These are phyloP conservation scores for Thermoascus crustaceus DNA, from an alignment of 2,329 filamentous ascomycete genomes.

Conservation along the genomic window DNA sequence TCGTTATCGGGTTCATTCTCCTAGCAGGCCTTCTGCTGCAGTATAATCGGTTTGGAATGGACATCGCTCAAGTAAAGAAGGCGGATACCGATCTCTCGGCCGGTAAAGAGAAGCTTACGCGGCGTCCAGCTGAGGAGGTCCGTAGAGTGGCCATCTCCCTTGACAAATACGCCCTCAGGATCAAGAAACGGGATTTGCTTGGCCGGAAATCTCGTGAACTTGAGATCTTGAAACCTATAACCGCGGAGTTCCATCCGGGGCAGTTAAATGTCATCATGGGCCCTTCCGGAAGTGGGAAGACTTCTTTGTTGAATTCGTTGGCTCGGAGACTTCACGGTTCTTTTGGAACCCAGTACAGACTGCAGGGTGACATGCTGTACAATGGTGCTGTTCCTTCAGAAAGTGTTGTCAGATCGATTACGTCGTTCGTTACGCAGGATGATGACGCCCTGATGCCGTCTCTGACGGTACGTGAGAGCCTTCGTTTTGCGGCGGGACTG, in stretches of 20 bases:
- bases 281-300: slow-evolving; percentile 69
- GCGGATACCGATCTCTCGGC: slow-evolving; percentile 55
- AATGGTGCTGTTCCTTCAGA: slow-evolving; percentile 61
- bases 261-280: slow-evolving; percentile 72
- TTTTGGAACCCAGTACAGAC: slow-evolving; percentile 53
- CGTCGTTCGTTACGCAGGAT: slow-evolving; percentile 70
- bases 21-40: slow-evolving; percentile 55
- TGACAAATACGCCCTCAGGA: slow-evolving; percentile 53
- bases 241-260: slow-evolving; percentile 58
- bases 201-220: slow-evolving; percentile 37
- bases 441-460: slow-evolving; percentile 68
- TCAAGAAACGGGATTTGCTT: slow-evolving; percentile 52
- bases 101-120: slow-evolving; percentile 61
- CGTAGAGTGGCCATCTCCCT: slow-evolving; percentile 58
- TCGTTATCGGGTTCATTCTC: slow-evolving; percentile 55
- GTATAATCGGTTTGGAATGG: slow-evolving; percentile 60
- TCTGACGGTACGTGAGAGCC: slow-evolving; percentile 66
- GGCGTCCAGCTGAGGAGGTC: slow-evolving; percentile 45
- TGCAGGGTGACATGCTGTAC: slow-evolving; percentile 57
- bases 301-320: slow-evolving; percentile 65
- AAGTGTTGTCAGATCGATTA: slow-evolving; percentile 61
- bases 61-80: slow-evolving; percentile 55
- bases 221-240: slow-evolving; percentile 58
- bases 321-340: slow-evolving; percentile 58
- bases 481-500: slow-evolving; percentile 62